Conservation (phyloP, 2,329 filamentous ascomycete genomes). For the Pseudogymnoascus verrucosus region DNA sequence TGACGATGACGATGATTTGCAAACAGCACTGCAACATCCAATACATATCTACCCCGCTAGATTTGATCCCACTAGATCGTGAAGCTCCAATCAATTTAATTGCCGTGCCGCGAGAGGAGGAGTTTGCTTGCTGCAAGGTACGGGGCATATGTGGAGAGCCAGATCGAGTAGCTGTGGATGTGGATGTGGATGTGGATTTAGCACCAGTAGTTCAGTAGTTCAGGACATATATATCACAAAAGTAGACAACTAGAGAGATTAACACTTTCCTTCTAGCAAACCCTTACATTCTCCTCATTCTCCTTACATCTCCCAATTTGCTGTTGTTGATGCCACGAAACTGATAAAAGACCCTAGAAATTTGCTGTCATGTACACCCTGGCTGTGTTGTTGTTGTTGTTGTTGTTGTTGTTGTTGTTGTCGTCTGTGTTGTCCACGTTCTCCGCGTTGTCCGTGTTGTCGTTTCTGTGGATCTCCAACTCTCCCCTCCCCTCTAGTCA, state of each 20-base stretch:
- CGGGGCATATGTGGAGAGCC: background rate
- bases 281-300: background rate
- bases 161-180: background rate
- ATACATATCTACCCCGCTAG: background rate
- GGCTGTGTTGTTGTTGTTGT: background rate
- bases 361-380: constrained; percentile 2
- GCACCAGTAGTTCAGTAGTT: background rate
- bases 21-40: background rate
- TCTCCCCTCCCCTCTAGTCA: background rate
- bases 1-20: constrained; percentile 1
- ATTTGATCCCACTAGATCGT: background rate
- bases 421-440: background rate
- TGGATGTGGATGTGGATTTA: background rate
- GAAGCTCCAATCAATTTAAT: background rate
- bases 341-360: background rate
- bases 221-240: background rate
- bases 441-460: background rate
- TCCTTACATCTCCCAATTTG: background rate
- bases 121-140: background rate
- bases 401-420: background rate
- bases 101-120: background rate
- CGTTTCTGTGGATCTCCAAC: background rate
- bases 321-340: background rate
- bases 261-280: background rate
- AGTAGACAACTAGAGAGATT: background rate